Percentiles rank a stretch among this genome's conserved stretches.
Conservation (phyloP, 1,284 basidiomycete genomes). For the Termitomyces sp. region DNA sequence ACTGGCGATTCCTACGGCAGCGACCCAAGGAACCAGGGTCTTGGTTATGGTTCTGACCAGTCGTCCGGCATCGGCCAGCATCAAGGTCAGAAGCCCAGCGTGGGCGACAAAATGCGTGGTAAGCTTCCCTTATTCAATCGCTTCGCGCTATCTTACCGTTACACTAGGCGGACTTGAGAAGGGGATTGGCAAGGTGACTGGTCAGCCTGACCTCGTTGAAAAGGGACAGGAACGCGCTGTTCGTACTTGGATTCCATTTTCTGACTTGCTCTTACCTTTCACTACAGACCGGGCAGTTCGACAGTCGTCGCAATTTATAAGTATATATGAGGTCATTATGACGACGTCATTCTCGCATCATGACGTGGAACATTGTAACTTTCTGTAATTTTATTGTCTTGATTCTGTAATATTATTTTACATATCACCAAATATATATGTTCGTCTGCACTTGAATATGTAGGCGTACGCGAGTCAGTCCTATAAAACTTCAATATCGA, state of each 20-base stretch:
- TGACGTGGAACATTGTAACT: no score
- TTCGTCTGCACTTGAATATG: no score
- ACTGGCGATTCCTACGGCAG: background rate
- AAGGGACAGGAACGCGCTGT: conserved; percentile 17
- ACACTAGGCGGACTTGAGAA: conserved; percentile 17
- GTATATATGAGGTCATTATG: no score
- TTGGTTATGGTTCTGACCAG: background rate
- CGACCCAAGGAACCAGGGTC: background rate
- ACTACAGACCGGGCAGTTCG: background rate
- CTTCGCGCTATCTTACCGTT: background rate
- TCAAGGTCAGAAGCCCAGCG: background rate
- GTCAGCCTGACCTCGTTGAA: conserved; percentile 16
- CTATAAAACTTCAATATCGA: no score
- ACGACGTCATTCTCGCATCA: no score
- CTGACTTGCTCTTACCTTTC: background rate
- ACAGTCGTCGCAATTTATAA: background rate
- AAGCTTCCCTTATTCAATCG: background rate
- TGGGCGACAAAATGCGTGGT: conserved; percentile 20
- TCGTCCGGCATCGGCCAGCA: background rate
- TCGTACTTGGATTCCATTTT: background rate
- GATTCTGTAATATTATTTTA: no score
- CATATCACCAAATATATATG: no score
- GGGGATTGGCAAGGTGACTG: conserved; percentile 18
- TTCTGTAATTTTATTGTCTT: no score
- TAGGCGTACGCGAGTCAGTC: no score